phyloP scores from a whole-genome alignment of 495 filamentous ascomycete species.

The Talaromyces thailandensis region DNA sequence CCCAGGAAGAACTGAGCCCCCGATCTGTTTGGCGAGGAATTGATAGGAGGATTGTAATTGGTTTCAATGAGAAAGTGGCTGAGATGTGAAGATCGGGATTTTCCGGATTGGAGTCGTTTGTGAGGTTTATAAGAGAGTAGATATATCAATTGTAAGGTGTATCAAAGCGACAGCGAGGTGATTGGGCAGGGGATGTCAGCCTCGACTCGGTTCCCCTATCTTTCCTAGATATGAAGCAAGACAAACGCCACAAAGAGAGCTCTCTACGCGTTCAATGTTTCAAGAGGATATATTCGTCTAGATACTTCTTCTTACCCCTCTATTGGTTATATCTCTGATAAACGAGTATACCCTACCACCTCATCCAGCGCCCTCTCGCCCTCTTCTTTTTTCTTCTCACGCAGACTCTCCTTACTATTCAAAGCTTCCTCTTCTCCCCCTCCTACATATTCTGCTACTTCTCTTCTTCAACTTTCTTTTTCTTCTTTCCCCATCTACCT shows the following conservation, averaged over 20 bases:
- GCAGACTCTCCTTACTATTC: neutral
- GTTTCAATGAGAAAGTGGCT: neutral
- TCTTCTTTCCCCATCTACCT: neutral
- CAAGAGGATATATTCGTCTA: neutral
- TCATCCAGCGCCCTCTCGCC: neutral
- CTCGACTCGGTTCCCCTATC: neutral
- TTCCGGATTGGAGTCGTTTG: neutral
- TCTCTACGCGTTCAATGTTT: neutral
- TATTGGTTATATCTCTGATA: neutral
- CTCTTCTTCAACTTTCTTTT: neutral
- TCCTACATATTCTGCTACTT: neutral
- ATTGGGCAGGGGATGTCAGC: neutral
- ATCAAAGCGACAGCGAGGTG: neutral
- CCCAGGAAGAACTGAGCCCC: neutral
- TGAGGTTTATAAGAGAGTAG: neutral
- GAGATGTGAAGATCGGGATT: neutral
- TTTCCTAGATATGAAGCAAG: neutral
- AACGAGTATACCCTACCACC: neutral
- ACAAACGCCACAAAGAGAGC: neutral
- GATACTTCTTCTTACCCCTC: neutral
- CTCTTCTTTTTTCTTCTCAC: neutral
- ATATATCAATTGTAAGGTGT: neutral
- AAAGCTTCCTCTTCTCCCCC: neutral
- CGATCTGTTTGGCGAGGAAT: neutral
- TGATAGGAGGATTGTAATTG: neutral